A percentile compares a stretch with the other conserved stretches of the same genome.
These are phyloP conservation scores for Polytrichum commune DNA, from an alignment of 225 moss, liverwort and hornwort species.

Conservation along the genomic window DNA sequence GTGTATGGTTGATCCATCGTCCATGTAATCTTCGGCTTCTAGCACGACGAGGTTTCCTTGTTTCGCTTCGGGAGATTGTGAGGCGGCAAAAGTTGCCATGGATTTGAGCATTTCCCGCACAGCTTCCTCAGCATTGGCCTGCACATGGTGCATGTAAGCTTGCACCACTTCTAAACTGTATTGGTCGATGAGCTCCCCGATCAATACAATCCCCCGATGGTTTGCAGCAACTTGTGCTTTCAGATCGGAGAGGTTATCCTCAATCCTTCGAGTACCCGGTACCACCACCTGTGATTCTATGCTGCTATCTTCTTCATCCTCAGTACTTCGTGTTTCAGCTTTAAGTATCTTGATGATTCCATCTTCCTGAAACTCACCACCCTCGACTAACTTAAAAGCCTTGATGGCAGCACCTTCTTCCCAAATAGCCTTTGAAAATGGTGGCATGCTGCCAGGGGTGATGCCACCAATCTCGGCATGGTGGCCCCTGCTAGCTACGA, in stretches of 20 bases:
- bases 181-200: conserved; percentile 83
- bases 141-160: conserved; percentile 97
- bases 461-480: conserved; percentile 98
- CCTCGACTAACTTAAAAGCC: conserved; percentile 85
- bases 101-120: conserved; percentile 93
- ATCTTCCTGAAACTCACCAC: conserved; percentile 89
- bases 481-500: conserved; percentile 96
- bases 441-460: conserved; percentile 99
- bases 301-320: conserved; percentile 30
- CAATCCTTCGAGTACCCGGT: conserved; percentile 86
- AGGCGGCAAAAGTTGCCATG: conserved; percentile 48
- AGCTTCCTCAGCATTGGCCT: conserved; percentile 93
- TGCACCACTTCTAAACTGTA: conserved; percentile 89
- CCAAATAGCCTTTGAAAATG: conserved; percentile 95
- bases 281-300: conserved; percentile 34
- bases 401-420: conserved; percentile 98
- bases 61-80: conserved; percentile 40
- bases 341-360: conserved; percentile 65
- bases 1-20: conserved; percentile 83
- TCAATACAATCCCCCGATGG: conserved; percentile 89
- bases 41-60: conserved; percentile 59
- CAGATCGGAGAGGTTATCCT: conserved; percentile 94
- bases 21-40: conserved; percentile 97
- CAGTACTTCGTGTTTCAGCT: conserved; percentile 47
- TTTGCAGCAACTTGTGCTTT: conserved; percentile 98